Evolutionary conservation across 2,329 filamentous ascomycete genomes (phyloP), one percentile per base, ranked within the genome.

Genomic region (Dothideomycetes sp.): DNA sequence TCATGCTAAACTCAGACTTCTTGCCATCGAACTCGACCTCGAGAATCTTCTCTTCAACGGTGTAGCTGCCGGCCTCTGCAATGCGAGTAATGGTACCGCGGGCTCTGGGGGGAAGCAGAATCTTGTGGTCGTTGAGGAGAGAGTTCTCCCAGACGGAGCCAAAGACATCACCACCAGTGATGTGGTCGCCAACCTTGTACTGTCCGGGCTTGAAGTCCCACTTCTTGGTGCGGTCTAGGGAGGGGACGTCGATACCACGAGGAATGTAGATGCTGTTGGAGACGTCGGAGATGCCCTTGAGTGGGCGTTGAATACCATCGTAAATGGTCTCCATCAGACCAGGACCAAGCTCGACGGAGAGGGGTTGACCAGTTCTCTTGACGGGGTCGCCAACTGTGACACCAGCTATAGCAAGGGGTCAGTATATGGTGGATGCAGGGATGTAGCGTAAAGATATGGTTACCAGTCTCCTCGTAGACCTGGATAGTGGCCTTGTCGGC

Each of bases 271-370:
- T 98, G 64, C 84, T 87, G 57, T 86, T 70, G 38, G 87, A 79
- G 36, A 75, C 65, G 31, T 81, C 69, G 52, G 85, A 72, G 56
- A 98, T 98, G 50, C 77, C 79, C 66, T 81, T 81, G 53, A 98
- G 79, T 37, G 91, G 91, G 59, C 91, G 81, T 65, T 98, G 91
- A 56, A 98, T 98, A 69, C 91, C 91, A 63, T 98, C 91, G 73
- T 96, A 98, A 64, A 98, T 98, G 51, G 91, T 95, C 69, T 96
- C 89, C 76, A 98, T 86, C 62, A 98, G 72, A 60, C 91, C 91
- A 48, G 91, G 91, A 37, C 91, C 91, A 35, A 98, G 81, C 65
- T 98, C 91, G 65, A 98, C 91, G 43, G 91, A 95, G 41, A 98
- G 72, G 48, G 91, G 91, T 74, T 96, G 95, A 63, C 87, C 85